phyloP scores from a whole-genome alignment of 352 stramenopile species.

The Pythium folliculosum region DNA sequence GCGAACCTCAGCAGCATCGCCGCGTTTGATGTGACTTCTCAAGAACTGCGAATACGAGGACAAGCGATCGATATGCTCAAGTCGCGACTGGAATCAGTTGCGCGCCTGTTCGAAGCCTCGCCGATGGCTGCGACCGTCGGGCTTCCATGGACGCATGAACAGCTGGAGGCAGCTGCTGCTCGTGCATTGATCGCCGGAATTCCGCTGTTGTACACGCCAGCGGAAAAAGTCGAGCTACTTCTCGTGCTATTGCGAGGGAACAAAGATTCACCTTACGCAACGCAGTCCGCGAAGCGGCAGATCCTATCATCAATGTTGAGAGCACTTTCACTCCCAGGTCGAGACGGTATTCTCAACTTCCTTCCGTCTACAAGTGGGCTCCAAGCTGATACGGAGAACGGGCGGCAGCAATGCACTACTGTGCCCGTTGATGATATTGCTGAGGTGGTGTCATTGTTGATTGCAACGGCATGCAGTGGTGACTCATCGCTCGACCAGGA shows the following conservation, averaged over 20 bases:
- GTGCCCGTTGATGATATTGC: constrained; percentile 22
- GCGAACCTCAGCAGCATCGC: constrained; percentile 69
- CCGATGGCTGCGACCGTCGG: background rate
- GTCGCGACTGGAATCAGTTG: constrained; percentile 50
- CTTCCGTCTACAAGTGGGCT: constrained; percentile 31
- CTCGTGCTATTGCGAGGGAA: constrained; percentile 60
- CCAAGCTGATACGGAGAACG: constrained; percentile 12
- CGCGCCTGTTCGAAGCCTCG: constrained; percentile 21
- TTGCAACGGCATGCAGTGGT: constrained; percentile 22
- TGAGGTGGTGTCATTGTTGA: constrained; percentile 36
- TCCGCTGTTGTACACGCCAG: constrained; percentile 61
- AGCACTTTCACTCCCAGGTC: constrained; percentile 53
- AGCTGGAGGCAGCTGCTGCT: constrained; percentile 60
- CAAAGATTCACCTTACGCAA: constrained; percentile 30
- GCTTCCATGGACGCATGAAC: constrained; percentile 1
- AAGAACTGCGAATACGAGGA: constrained; percentile 41
- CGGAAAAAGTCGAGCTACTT: constrained; percentile 71
- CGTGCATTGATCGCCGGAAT: constrained; percentile 67
- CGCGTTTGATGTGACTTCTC: constrained; percentile 47
- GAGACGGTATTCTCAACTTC: constrained; percentile 70
- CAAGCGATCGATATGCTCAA: constrained; percentile 42
- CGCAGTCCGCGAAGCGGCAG: constrained; percentile 46
- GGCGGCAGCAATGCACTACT: constrained; percentile 5
- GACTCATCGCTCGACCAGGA: background rate
- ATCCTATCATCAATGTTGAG: constrained; percentile 60